Conservation (phyloP, 1,284 basidiomycete genomes). For the Gymnopus androsaceus region DNA sequence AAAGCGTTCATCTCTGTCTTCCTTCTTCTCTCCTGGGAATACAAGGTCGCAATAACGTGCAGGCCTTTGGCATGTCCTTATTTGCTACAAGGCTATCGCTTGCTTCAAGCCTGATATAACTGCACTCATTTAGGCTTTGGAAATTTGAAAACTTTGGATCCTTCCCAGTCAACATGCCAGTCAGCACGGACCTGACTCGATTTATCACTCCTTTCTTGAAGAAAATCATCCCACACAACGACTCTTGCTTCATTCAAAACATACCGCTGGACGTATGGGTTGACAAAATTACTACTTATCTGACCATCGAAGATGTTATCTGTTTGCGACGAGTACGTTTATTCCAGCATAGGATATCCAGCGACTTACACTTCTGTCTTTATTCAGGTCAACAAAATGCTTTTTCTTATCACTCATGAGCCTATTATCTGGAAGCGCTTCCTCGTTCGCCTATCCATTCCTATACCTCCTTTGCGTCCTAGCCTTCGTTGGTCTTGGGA, state of each 20-base stretch:
- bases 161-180: conserved; percentile 4
- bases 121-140: neutral
- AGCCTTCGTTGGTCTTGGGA: conserved; percentile 48
- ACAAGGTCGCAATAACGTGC: too few species aligned
- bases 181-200: neutral
- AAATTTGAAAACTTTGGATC: neutral
- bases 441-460: conserved; percentile 50
- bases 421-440: conserved; percentile 71
- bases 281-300: conserved; percentile 48
- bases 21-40: neutral
- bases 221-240: neutral
- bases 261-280: conserved; percentile 47
- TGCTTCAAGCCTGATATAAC: neutral
- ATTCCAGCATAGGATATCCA: neutral
- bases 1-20: neutral
- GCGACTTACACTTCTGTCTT: neutral
- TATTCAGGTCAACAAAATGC: conserved; percentile 53
- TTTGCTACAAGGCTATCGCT: neutral
- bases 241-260: conserved; percentile 4
- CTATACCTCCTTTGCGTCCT: conserved; percentile 65
- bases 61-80: neutral
- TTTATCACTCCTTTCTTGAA: conserved; percentile 14
- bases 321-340: conserved; percentile 49
- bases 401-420: conserved; percentile 64
- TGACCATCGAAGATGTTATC: conserved; percentile 57